phyloP scores from a whole-genome alignment of 306 rosid species.

The Casuarina glauca region DNA sequence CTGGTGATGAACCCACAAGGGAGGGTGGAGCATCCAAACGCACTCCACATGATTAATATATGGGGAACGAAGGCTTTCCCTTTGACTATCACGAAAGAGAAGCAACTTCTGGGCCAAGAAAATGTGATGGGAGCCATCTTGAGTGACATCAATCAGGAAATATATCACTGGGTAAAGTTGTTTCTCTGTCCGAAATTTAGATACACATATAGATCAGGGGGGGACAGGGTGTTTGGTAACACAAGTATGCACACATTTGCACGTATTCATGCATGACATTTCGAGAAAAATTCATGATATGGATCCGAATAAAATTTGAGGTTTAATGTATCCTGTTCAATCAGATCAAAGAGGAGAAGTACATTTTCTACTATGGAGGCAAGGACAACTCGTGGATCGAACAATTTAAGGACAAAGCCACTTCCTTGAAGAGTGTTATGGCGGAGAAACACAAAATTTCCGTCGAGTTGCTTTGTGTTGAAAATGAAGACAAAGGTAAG shows the following conservation, averaged over 20 bases:
- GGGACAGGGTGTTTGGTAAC: too few relatives aligned
- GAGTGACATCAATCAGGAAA: conserved; percentile 1
- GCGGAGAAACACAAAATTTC: conserved; percentile 8
- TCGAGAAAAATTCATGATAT: not conserved
- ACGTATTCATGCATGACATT: not conserved
- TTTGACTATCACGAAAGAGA: conserved; percentile 13
- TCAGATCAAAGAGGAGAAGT: conserved; percentile 37
- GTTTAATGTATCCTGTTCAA: not conserved
- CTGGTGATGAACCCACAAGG: conserved; percentile 43
- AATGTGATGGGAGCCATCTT: conserved; percentile 26
- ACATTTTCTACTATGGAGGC: conserved; percentile 54
- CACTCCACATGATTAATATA: conserved; percentile 47
- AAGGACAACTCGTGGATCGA: conserved; percentile 41
- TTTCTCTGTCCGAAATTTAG: not conserved
- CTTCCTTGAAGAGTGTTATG: not conserved
- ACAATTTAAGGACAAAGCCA: conserved; percentile 31
- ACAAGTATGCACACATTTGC: not conserved
- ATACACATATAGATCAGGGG: not conserved
- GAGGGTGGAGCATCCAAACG: conserved; percentile 42
- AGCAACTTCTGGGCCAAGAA: not conserved
- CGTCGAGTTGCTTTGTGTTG: conserved; percentile 38
- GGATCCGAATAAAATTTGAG: not conserved
- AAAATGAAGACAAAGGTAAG: conserved; percentile 32
- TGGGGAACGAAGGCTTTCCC: conserved; percentile 53
- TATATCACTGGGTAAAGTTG: conserved; percentile 18